These are phyloP conservation scores for Peniophora sp. DNA, from an alignment of 1,284 basidiomycete species.

Conservation along the genomic window DNA sequence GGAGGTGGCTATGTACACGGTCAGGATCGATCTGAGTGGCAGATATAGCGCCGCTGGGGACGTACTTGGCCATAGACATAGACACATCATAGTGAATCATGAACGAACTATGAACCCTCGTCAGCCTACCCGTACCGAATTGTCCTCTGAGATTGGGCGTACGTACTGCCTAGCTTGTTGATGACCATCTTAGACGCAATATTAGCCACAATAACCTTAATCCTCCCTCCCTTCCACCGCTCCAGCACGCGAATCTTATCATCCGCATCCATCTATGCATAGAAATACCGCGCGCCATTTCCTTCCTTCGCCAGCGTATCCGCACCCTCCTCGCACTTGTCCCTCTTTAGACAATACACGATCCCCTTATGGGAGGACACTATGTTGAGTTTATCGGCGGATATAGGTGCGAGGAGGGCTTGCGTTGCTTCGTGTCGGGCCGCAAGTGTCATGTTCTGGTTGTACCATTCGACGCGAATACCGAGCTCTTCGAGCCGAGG, in stretches of 20 bases:
- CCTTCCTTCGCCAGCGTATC: slow-evolving; percentile 48
- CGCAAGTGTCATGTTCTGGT: slow-evolving; percentile 42
- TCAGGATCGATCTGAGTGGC: background rate
- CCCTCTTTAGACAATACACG: slow-evolving; percentile 76
- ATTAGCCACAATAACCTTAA: slow-evolving; percentile 88
- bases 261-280: slow-evolving; percentile 66
- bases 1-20: slow-evolving; percentile 50
- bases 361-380: slow-evolving; percentile 96
- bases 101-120: slow-evolving; percentile 62
- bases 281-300: slow-evolving; percentile 76
- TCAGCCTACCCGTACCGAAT: no score
- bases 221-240: slow-evolving; percentile 70
- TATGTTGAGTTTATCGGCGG: slow-evolving; percentile 45
- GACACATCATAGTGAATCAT: slow-evolving; percentile 75
- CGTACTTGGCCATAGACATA: slow-evolving; percentile 57
- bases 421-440: slow-evolving; percentile 29
- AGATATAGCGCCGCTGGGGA: slow-evolving; percentile 6
- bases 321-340: slow-evolving; percentile 77
- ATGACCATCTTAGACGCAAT: slow-evolving; percentile 98
- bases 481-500: slow-evolving; percentile 60
- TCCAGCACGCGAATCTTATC: slow-evolving; percentile 64
- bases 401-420: slow-evolving; percentile 27
- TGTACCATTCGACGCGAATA: slow-evolving; percentile 71
- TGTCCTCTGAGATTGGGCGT: no score
- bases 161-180: slow-evolving; percentile 74